Evolutionary conservation across 2,329 filamentous ascomycete genomes (phyloP).

Genomic region (Sarocladium oryzae): DNA sequence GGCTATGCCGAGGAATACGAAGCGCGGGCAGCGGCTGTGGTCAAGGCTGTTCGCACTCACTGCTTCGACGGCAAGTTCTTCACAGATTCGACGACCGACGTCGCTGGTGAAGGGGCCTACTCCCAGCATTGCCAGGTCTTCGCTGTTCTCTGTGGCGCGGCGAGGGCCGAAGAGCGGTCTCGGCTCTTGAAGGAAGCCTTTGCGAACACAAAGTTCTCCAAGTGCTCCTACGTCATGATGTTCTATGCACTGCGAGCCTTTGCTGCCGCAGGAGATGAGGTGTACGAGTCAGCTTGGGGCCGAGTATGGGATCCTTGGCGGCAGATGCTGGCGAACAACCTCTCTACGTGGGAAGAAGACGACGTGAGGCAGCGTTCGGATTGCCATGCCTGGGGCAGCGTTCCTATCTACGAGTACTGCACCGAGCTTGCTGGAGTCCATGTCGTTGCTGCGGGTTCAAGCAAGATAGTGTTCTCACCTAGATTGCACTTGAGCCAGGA

Average conservation of each 20-base stretch:
- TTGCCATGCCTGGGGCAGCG: constrained; percentile 16
- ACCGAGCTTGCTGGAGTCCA: constrained; percentile 13
- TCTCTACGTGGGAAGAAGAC: constrained; percentile 17
- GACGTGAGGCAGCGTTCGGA: constrained; percentile 15
- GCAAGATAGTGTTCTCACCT: constrained; percentile 21
- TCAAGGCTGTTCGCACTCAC: constrained; percentile 19
- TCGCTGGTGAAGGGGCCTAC: constrained; percentile 19
- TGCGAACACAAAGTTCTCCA: not conserved
- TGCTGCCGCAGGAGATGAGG: constrained; percentile 9
- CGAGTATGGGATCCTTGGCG: constrained; percentile 15
- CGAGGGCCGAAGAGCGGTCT: constrained; percentile 9
- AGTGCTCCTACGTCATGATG: constrained; percentile 13
- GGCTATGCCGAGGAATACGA: constrained; percentile 24
- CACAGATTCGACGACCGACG: constrained; percentile 24
- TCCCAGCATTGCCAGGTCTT: constrained; percentile 30
- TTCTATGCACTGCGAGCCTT: constrained; percentile 15
- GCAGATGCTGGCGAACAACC: constrained; percentile 11
- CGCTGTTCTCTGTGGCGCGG: constrained; percentile 25
- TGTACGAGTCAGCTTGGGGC: constrained; percentile 13
- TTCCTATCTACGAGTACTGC: constrained; percentile 16
- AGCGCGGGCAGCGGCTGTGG: constrained; percentile 16
- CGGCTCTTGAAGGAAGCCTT: constrained; percentile 23
- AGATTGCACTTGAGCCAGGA: constrained; percentile 17
- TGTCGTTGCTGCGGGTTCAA: constrained; percentile 12
- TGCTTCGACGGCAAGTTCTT: constrained; percentile 27